Percentiles rank a stretch among this genome's conserved stretches.
Conservation (phyloP, 2,329 filamentous ascomycete species). For the Colletotrichum sp. region DNA sequence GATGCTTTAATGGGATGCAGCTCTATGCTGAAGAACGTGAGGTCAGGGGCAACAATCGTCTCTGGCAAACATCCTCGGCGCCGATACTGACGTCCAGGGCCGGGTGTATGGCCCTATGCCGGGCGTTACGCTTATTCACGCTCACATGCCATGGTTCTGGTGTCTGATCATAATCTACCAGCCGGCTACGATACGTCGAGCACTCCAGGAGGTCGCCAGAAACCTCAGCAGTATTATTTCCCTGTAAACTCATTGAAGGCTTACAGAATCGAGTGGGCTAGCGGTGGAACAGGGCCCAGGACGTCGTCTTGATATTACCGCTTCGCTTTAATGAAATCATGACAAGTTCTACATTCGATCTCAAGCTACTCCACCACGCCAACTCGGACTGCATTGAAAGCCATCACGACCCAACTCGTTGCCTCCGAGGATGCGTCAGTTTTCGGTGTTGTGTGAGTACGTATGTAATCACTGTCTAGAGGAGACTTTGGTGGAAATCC, state of each 20-base stretch:
- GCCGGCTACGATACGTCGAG: background rate
- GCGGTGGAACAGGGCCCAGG: background rate
- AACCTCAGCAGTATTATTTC: background rate
- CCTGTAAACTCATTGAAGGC: background rate
- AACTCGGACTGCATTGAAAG: background rate
- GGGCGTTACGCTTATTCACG: background rate
- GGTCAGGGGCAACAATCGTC: background rate
- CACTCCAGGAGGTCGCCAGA: background rate
- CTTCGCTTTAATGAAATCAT: background rate
- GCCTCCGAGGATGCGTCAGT: background rate
- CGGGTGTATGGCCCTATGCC: too few species aligned
- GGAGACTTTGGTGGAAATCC: background rate
- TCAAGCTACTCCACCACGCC: background rate
- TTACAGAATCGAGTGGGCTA: background rate
- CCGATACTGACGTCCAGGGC: background rate
- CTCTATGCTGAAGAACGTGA: background rate
- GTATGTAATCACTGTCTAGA: background rate
- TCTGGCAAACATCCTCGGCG: background rate
- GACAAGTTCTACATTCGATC: background rate
- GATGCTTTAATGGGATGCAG: background rate
- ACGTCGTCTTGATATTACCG: background rate
- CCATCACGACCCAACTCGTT: background rate
- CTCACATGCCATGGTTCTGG: background rate
- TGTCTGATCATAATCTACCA: background rate
- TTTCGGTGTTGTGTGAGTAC: background rate